phyloP scores from a whole-genome alignment of 345 rosid species.

The Lepidium didymum region DNA sequence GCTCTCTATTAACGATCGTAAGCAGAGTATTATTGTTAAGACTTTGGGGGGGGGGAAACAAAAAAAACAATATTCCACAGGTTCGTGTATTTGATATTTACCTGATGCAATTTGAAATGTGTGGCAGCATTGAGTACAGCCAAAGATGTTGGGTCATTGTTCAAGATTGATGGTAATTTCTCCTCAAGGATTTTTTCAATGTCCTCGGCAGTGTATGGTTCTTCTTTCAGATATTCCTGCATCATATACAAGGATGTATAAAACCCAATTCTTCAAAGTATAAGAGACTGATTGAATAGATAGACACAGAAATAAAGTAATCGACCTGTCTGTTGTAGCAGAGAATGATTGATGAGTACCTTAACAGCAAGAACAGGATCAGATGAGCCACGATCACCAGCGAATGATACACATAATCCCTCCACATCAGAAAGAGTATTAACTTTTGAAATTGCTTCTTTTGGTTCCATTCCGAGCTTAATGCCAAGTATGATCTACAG shows the following conservation, averaged over 20 bases:
- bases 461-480: conserved; percentile 79
- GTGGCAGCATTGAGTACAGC: conserved; percentile 76
- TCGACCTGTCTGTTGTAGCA: not conserved
- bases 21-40: not conserved
- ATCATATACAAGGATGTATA: not conserved
- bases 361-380: conserved; percentile 87
- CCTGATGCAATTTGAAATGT: conserved; percentile 85
- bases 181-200: conserved; percentile 55
- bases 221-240: conserved; percentile 72
- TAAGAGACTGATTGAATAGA: not conserved
- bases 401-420: conserved; percentile 68
- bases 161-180: conserved; percentile 52
- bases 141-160: conserved; percentile 57
- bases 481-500: conserved; percentile 77
- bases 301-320: not conserved
- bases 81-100: conserved; percentile 9
- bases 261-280: not conserved
- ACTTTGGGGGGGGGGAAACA: not conserved
- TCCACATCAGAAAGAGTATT: conserved; percentile 95
- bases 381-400: conserved; percentile 43
- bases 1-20: conserved; percentile 52
- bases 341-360: conserved; percentile 41
- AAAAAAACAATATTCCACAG: not conserved
- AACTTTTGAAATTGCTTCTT: conserved; percentile 60
- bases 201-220: conserved; percentile 71